phyloP scores from a whole-genome alignment of 768 basidiomycete genomes.

The Chalciporus sphaerocephalus region DNA sequence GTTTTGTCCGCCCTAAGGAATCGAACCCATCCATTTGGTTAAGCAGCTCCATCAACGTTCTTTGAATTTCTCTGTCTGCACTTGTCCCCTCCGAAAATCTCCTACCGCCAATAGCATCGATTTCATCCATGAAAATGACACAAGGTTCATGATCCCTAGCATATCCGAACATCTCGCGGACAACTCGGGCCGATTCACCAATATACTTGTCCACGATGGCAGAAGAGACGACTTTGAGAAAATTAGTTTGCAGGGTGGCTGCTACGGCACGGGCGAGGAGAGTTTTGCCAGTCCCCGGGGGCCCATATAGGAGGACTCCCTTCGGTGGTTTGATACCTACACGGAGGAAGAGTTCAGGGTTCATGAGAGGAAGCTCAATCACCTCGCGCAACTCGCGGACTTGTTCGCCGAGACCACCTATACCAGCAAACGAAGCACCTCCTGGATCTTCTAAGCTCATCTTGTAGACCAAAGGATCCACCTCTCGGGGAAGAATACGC shows the following conservation, averaged over 20 bases:
- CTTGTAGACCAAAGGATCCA: constrained; percentile 98
- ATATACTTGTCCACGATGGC: constrained; percentile 99
- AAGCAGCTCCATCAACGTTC: constrained; percentile 98
- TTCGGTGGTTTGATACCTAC: constrained; percentile 97
- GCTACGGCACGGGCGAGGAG: constrained; percentile 92
- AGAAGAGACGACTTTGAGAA: constrained; percentile 97
- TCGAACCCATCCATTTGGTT: constrained; percentile 99
- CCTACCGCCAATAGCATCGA: constrained; percentile 94
- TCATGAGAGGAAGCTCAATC: constrained; percentile 92
- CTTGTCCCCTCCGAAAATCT: constrained; percentile 92
- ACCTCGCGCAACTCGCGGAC: constrained; percentile 96
- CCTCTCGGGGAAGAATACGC: constrained; percentile 95
- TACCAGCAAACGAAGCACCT: constrained; percentile 92
- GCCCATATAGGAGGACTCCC: constrained; percentile 93
- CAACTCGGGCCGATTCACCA: constrained; percentile 92
- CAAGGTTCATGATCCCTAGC: constrained; percentile 97
- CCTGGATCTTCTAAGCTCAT: constrained; percentile 99
- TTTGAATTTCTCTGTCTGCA: constrained; percentile 97
- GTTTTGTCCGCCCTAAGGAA: constrained; percentile 89
- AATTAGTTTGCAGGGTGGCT: constrained; percentile 92
- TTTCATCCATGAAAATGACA: constrained; percentile 98
- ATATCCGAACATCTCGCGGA: constrained; percentile 99
- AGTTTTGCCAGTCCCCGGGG: constrained; percentile 96
- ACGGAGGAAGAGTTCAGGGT: constrained; percentile 90
- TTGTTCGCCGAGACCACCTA: constrained; percentile 94